A percentile compares a stretch with the other conserved stretches of the same genome.
Evolutionary conservation across 2,329 filamentous ascomycete species (phyloP).

Genomic region (Neopestalotiopsis sp.): DNA sequence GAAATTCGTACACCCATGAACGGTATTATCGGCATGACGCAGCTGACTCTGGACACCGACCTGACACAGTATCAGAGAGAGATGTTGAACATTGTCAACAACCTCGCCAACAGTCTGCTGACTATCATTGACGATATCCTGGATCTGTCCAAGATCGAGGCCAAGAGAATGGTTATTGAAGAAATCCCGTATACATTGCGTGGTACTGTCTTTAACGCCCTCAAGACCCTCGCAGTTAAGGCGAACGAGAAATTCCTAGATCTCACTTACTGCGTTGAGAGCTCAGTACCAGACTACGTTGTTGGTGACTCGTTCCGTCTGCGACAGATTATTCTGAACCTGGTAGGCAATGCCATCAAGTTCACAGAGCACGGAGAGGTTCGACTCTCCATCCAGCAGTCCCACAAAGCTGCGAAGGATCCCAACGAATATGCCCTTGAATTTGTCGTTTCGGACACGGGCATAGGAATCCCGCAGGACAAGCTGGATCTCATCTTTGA

Average conservation of each 20-base stretch:
- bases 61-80: constrained; percentile 94
- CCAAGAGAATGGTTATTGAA: constrained; percentile 97
- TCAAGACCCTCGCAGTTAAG: constrained; percentile 96
- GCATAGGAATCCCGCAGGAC: constrained; percentile 93
- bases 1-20: constrained; percentile 98
- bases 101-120: constrained; percentile 91
- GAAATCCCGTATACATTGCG: constrained; percentile 95
- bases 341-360: constrained; percentile 98
- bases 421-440: constrained; percentile 89
- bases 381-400: constrained; percentile 84
- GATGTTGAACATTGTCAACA: constrained; percentile 98
- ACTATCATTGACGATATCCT: constrained; percentile 93
- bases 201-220: constrained; percentile 93
- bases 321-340: constrained; percentile 93
- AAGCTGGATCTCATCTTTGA: constrained; percentile 98
- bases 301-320: constrained; percentile 96
- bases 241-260: constrained; percentile 95
- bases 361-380: constrained; percentile 98
- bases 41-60: constrained; percentile 93
- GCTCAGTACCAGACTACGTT: constrained; percentile 91
- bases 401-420: constrained; percentile 66
- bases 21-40: constrained; percentile 97
- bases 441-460: constrained; percentile 94
- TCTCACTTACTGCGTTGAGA: constrained; percentile 91
- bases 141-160: constrained; percentile 84